Base-by-base conservation (phyloP, 2,329 filamentous ascomycete species). In the Aspergillus ochraceus region DNA sequence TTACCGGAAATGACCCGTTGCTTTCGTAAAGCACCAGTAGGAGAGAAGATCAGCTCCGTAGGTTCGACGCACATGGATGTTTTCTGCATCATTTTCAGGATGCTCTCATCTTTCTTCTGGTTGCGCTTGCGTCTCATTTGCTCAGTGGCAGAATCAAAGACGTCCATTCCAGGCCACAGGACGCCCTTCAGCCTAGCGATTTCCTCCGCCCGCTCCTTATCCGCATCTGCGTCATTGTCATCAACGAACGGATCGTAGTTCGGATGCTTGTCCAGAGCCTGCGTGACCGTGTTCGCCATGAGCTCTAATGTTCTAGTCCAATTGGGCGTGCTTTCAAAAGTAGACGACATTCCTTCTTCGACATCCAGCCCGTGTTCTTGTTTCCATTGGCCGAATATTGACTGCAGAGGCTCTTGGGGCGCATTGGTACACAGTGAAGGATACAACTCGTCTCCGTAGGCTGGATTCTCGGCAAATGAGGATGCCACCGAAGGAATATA, bases 121-220 rank as follows among this genome's bases (percentile, higher is more conserved):
- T 83, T 83, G 46, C 81, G 77, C 60, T 76, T 80, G 49, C 77
- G 76, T 62, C 76, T 78, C 77, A 80, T 81, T 55, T 80, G 75
- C 57, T 76, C 71, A 0, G 80, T 81, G 14, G 81, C 81, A 30
- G 81, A 80, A 66, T 83, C 81, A 63, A 83, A 83, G 30, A 83
- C 71, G 61, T 79, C 77, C 81, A 83, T 83, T 20, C 81, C 81
- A 26, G 80, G 80, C 78, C 79, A 83, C 39, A 77, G 65, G 19
- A 80, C 71, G 1, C 81, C 81, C 64, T 82, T 83, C 39, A 82
- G 67, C 62, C 76, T 75, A 53, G 72, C 67, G 36, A 76, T 73
- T 39, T 78, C 77, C 32, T 78, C 76, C 3, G 67, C 65, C 32
- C 69, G 71, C 46, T 69, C 67, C 26, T 70, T 74, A n/a, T 70